phyloP scores from a whole-genome alignment of 331 rosid genomes.

The Telfairia occidentalis region DNA sequence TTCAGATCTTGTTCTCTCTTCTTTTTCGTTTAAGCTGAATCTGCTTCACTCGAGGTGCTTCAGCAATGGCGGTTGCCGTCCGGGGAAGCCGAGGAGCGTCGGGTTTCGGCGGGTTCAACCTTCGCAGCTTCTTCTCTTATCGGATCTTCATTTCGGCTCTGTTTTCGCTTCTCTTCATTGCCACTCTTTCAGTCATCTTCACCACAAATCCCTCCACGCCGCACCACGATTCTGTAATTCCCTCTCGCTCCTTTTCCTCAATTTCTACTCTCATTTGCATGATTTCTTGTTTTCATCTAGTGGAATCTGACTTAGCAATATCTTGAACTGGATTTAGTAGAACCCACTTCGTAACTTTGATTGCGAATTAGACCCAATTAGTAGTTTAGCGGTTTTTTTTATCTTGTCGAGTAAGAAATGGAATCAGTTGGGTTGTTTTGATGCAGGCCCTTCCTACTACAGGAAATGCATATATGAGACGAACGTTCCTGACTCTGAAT shows the following conservation, averaged over 20 bases:
- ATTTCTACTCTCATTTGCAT: background rate
- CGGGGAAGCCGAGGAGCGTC: conserved; percentile 66
- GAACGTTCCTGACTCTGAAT: conserved; percentile 86
- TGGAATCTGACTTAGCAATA: background rate
- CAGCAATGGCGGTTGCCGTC: conserved; percentile 71
- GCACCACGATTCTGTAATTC: conserved; percentile 64
- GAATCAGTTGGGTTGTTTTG: background rate
- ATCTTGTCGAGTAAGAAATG: background rate
- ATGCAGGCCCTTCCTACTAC: conserved; percentile 69
- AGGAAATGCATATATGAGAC: conserved; percentile 68
- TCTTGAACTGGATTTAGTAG: conserved; percentile 3
- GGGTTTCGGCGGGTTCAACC: conserved; percentile 34
- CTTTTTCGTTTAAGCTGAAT: background rate
- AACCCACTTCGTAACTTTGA: conserved; percentile 5
- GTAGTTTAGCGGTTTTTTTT: too few species aligned
- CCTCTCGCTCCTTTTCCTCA: background rate
- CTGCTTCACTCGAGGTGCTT: background rate
- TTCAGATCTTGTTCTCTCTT: conserved; percentile 6
- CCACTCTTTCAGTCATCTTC: conserved; percentile 72
- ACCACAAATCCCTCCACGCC: conserved; percentile 57
- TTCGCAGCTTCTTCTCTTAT: conserved; percentile 78
- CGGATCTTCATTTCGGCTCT: conserved; percentile 94
- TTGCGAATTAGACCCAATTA: background rate
- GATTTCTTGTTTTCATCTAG: conserved; percentile 1
- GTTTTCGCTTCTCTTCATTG: conserved; percentile 76